Evolutionary conservation across 306 rosid species (phyloP), one percentile per base, ranked within the genome.

Genomic region (Clitoria ternatea): DNA sequence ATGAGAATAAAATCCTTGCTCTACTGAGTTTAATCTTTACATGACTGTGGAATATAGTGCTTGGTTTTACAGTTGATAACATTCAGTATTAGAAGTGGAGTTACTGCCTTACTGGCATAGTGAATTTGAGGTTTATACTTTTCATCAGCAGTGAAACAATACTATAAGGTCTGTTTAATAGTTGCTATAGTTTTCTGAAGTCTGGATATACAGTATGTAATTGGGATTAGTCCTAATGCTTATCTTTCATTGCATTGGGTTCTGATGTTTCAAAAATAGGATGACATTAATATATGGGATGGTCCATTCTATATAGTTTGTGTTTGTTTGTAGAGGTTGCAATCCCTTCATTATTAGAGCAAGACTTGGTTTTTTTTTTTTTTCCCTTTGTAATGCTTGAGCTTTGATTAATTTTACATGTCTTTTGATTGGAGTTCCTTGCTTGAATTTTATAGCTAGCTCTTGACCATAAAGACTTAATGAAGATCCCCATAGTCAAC

Each of bases 381-480:
- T 43, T 50, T 61, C 17, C n/a, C 32, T 7, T 57, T 32, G 69
- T 18, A 63, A 66, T 76, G 77, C 69, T 50, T 50, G 49, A 10
- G 29, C 14, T 17, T 61, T 20, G 47, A 22, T 50, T 67, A 19
- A 60, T 11, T 63, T 36, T 53, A 37, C 71, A 56, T 20, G 55
- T 71, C 45, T 73, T 53, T 64, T 80, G 76, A 64, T 60, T 79
- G 71, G 72, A 49, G 49, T 64, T 69, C 72, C 45, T 57, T 60
- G 49, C 40, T 62, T 75, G 81, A 35, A 74, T 56, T 15, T 63
- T 80, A 76, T 88, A 92, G 98, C n/a, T 89, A 43, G 40, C 74
- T 67, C 83, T 92, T 23, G 98, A 92, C 60, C 81, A 87, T 85
- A 78, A 87, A 9, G 98, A 92, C 88, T 45, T 89, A 36, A 84